Percentiles rank a stretch among this genome's conserved stretches.
phyloP scores from a whole-genome alignment of 2,329 filamentous ascomycete genomes.

The Ophiostoma quercus region DNA sequence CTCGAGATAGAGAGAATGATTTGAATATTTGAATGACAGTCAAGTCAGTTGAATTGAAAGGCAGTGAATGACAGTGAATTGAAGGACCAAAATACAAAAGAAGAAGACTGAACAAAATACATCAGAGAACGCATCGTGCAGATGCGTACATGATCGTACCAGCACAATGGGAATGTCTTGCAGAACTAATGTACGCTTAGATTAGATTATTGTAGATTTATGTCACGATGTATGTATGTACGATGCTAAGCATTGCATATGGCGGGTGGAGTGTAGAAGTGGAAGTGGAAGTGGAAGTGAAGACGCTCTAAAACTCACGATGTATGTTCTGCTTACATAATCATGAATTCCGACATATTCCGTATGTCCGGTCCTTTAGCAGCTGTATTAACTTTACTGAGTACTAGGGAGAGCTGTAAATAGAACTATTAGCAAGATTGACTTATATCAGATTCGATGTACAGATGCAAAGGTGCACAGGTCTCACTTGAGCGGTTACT shows the following conservation, averaged over 20 bases:
- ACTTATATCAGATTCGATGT: too few relatives aligned
- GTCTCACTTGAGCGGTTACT: not conserved
- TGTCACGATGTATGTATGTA: not conserved
- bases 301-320: too few relatives aligned
- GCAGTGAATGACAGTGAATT: not conserved
- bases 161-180: slow-evolving; percentile 11
- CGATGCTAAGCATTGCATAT: not conserved
- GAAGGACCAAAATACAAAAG: not conserved
- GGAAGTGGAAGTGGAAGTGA: too few relatives aligned
- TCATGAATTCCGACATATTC: too few relatives aligned
- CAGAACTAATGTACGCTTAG: not conserved
- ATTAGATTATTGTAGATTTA: not conserved
- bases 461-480: not conserved
- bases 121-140: not conserved
- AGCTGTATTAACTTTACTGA: too few relatives aligned
- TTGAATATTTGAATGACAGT: too few relatives aligned
- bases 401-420: too few relatives aligned
- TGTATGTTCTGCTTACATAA: too few relatives aligned
- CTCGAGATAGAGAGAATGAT: not conserved
- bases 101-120: not conserved
- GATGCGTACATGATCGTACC: slow-evolving; percentile 11
- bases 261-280: not conserved
- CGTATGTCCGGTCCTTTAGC: too few relatives aligned
- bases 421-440: too few relatives aligned
- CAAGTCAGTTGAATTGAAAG: not conserved